Conservation (phyloP, 257 asterid genomes). For the Verbascum thapsus region DNA sequence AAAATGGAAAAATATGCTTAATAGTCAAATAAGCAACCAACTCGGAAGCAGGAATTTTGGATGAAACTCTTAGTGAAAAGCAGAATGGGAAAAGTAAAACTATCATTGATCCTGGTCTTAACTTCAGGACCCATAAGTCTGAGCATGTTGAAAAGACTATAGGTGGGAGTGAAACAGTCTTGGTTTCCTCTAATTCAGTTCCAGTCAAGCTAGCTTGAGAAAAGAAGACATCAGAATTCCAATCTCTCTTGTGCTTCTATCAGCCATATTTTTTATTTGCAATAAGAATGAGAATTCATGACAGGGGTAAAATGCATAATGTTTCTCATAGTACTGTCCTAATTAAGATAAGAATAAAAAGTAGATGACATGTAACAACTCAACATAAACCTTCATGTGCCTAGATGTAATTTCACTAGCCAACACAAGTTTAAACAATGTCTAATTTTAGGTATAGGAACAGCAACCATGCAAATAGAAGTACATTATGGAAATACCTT, state of each 20-base stretch:
- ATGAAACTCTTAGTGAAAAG: constrained; percentile 6
- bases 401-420: background rate
- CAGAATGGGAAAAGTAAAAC: background rate
- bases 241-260: background rate
- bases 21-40: constrained; percentile 2
- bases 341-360: too few relatives aligned
- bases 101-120: background rate
- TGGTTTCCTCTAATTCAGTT: too few relatives aligned
- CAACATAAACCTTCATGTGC: constrained; percentile 1
- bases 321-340: too few relatives aligned
- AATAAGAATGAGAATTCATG: too few relatives aligned
- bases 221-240: background rate
- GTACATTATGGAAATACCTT: constrained; percentile 52
- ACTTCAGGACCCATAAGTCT: background rate
- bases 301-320: too few relatives aligned
- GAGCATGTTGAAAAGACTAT: background rate
- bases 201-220: too few relatives aligned
- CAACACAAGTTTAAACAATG: background rate
- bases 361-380: constrained; percentile 10
- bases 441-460: constrained; percentile 13
- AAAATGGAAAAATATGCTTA: background rate
- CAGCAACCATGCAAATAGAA: constrained; percentile 20
- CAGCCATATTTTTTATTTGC: too few relatives aligned
- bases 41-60: constrained; percentile 3
- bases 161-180: background rate